phyloP scores from a whole-genome alignment of 176 grass and related monocot genomes.

The Carex myosuroides region DNA sequence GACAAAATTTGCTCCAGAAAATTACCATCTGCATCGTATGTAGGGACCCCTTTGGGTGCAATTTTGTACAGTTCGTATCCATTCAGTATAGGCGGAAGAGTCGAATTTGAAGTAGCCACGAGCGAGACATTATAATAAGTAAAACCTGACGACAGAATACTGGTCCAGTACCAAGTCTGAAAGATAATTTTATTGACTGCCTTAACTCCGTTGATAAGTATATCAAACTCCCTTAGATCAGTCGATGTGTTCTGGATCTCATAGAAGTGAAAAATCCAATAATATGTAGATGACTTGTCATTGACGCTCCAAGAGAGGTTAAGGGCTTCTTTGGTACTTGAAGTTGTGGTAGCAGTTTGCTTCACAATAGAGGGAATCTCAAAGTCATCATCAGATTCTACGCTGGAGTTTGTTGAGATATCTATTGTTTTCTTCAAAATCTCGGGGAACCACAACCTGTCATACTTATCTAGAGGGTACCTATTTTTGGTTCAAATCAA shows the following conservation, averaged over 20 bases:
- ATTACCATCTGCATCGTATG: background rate
- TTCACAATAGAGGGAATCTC: constrained; percentile 18
- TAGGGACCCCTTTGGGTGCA: no score
- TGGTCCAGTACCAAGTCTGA: background rate
- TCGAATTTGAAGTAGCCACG: background rate
- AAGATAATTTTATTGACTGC: background rate
- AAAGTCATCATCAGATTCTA: background rate
- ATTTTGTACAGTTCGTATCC: constrained; percentile 28
- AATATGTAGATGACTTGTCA: background rate
- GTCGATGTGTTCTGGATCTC: constrained; percentile 7
- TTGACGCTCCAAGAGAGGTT: background rate
- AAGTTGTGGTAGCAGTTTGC: constrained; percentile 18
- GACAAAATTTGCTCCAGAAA: background rate
- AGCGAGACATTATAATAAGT: background rate
- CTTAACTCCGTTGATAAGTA: background rate
- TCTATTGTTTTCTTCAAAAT: background rate
- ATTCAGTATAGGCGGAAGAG: constrained; percentile 22
- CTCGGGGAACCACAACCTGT: constrained; percentile 29
- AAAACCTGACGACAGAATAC: background rate
- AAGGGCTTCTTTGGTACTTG: background rate
- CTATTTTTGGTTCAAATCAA: constrained; percentile 13
- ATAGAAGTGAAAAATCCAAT: constrained; percentile 14
- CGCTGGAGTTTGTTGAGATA: background rate
- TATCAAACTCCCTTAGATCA: constrained; percentile 26
- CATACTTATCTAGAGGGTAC: constrained; percentile 36